Percentiles rank a stretch among this genome's conserved stretches.
These are phyloP conservation scores for Alternaria angustiovoidea DNA, from an alignment of 2,329 filamentous ascomycete genomes.

Conservation along the genomic window DNA sequence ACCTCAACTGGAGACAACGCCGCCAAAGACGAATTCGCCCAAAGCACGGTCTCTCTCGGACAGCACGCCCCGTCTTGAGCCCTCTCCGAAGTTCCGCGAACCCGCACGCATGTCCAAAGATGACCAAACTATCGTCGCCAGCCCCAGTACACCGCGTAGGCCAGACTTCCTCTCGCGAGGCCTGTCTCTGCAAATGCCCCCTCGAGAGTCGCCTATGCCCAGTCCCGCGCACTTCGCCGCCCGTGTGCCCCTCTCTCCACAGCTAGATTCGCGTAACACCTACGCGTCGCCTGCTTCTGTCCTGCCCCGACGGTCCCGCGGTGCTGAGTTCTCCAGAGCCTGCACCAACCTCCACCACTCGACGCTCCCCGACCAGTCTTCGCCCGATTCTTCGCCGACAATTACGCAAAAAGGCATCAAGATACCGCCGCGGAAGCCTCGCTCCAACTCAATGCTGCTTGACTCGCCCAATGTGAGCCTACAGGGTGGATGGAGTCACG, in stretches of 20 bases:
- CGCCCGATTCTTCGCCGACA: slow-evolving; percentile 88
- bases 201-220: slow-evolving; percentile 56
- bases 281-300: slow-evolving; percentile 85
- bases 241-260: slow-evolving; percentile 78
- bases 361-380: slow-evolving; percentile 85
- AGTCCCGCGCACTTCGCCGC: slow-evolving; percentile 62
- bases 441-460: slow-evolving; percentile 52
- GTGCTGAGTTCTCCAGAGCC: slow-evolving; percentile 90
- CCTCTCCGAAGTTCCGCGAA: slow-evolving; percentile 57
- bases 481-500: slow-evolving; percentile 71
- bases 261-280: slow-evolving; percentile 82
- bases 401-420: slow-evolving; percentile 73
- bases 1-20: slow-evolving; percentile 36
- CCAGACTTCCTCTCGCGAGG: slow-evolving; percentile 69
- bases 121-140: slow-evolving; percentile 53
- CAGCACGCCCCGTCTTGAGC: slow-evolving; percentile 54
- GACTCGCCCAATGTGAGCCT: slow-evolving; percentile 71
- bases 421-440: slow-evolving; percentile 64
- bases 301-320: slow-evolving; percentile 85
- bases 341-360: slow-evolving; percentile 96
- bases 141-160: slow-evolving; percentile 71
- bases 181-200: slow-evolving; percentile 75
- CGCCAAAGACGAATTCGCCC: slow-evolving; percentile 47
- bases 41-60: slow-evolving; percentile 57
- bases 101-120: slow-evolving; percentile 52